Percentiles rank a stretch among this genome's conserved stretches.
These are phyloP conservation scores for Phialophora tarda DNA, from an alignment of 2,329 filamentous ascomycete genomes.

Conservation along the genomic window DNA sequence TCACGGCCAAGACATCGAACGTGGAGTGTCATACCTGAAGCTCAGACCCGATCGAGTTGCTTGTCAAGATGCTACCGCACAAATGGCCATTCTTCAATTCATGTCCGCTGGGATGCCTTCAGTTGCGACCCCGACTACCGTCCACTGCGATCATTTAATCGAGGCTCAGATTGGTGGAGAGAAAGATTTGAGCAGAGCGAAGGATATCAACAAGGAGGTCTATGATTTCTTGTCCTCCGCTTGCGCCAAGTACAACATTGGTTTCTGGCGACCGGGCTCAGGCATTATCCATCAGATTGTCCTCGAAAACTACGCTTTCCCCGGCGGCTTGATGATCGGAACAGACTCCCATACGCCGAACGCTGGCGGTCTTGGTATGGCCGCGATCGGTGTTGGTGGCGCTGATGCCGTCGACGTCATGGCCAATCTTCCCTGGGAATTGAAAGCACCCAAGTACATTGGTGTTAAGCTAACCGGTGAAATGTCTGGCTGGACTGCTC, in stretches of 20 bases:
- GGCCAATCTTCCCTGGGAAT: conserved; percentile 95
- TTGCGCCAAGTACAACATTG: conserved; percentile 99
- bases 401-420: conserved; percentile 98
- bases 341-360: conserved; percentile 99
- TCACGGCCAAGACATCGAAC: conserved; percentile 93
- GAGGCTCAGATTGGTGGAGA: conserved; percentile 91
- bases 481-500: conserved; percentile 87
- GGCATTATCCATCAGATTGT: conserved; percentile 99
- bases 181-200: conserved; percentile 90
- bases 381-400: conserved; percentile 89
- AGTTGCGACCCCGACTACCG: conserved; percentile 91
- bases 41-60: conserved; percentile 96
- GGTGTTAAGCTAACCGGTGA: conserved; percentile 93
- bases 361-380: conserved; percentile 84
- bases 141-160: conserved; percentile 99
- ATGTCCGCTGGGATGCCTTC: conserved; percentile 98
- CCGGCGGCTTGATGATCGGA: conserved; percentile 95
- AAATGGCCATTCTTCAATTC: conserved; percentile 99
- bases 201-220: conserved; percentile 97
- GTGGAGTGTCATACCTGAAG: conserved; percentile 93
- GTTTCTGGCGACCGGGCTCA: conserved; percentile 98
- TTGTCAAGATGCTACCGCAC: conserved; percentile 98
- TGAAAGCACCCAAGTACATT: conserved; percentile 97
- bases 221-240: conserved; percentile 95
- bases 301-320: conserved; percentile 99